Evolutionary conservation across 805 yeast species (phyloP).

Genomic region (Suhomyces prunicola): DNA sequence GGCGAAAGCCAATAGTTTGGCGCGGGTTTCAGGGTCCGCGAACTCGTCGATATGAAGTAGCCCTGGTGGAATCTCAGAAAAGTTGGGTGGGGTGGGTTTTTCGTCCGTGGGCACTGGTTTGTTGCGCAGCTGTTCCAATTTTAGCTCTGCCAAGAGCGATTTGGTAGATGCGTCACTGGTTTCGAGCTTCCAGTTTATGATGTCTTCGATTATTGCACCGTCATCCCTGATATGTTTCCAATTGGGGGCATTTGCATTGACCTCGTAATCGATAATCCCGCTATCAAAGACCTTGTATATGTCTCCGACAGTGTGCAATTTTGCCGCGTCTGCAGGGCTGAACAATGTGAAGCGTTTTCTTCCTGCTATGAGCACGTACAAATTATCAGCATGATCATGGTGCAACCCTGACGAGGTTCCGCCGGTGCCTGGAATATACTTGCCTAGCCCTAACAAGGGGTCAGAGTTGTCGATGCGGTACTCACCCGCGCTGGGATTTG

Average conservation of each 20-base stretch:
- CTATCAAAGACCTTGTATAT: conserved; percentile 50
- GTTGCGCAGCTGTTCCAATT: conserved; percentile 10
- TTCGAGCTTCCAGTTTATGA: conserved; percentile 42
- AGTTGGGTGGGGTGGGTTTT: conserved; percentile 63
- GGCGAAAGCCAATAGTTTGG: conserved; percentile 33
- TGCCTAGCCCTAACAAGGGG: conserved; percentile 44
- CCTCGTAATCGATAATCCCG: conserved; percentile 64
- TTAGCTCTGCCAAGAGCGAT: conserved; percentile 11
- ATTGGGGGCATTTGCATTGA: conserved; percentile 52
- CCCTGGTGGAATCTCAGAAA: conserved; percentile 60
- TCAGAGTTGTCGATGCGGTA: conserved; percentile 11
- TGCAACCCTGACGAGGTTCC: conserved; percentile 73
- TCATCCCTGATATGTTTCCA: conserved; percentile 65
- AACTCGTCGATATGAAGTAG: conserved; percentile 59
- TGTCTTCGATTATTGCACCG: conserved; percentile 54
- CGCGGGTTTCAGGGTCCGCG: conserved; percentile 20
- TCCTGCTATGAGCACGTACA: conserved; percentile 62
- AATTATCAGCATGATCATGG: conserved; percentile 78
- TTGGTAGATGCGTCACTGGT: conserved; percentile 12
- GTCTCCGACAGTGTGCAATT: conserved; percentile 62
- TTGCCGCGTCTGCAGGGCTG: conserved; percentile 58
- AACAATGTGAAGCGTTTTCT: conserved; percentile 63
- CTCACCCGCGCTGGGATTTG: conserved; percentile 12
- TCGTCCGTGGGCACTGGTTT: conserved; percentile 6
- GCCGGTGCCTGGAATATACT: conserved; percentile 47